phyloP scores from a whole-genome alignment of 2,329 filamentous ascomycete species.

The Thielaviopsis ethacetica region DNA sequence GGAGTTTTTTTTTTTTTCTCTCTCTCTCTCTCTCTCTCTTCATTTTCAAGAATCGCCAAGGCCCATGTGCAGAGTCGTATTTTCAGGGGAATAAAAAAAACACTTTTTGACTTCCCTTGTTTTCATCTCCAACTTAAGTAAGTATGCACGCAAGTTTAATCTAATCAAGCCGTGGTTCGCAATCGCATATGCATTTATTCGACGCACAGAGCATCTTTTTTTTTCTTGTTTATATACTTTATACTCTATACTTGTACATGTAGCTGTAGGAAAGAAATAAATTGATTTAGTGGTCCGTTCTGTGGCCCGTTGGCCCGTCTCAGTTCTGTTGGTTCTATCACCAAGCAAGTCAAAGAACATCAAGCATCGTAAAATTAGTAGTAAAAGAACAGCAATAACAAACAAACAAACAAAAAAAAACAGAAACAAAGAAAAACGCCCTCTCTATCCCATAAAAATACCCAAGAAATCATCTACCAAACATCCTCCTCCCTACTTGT shows the following conservation, averaged over 20 bases:
- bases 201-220: too few relatives aligned
- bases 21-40: too few relatives aligned
- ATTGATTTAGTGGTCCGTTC: background rate
- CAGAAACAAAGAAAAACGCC: background rate
- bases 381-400: background rate
- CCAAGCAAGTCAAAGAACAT: background rate
- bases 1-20: background rate
- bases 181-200: background rate
- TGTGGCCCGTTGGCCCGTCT: background rate
- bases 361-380: background rate
- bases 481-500: background rate
- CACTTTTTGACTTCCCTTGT: background rate
- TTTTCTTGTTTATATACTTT: too few relatives aligned
- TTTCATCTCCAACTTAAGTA: background rate
- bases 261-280: too few relatives aligned
- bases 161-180: background rate
- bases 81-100: conserved; percentile 5
- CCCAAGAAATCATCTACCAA: background rate
- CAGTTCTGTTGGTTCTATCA: background rate
- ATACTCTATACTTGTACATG: too few relatives aligned
- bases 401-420: background rate
- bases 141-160: too few relatives aligned
- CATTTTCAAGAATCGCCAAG: background rate
- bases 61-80: background rate
- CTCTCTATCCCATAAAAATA: conserved; percentile 1